These are phyloP conservation scores for Russula sp. DNA, from an alignment of 768 basidiomycete species.

Conservation along the genomic window DNA sequence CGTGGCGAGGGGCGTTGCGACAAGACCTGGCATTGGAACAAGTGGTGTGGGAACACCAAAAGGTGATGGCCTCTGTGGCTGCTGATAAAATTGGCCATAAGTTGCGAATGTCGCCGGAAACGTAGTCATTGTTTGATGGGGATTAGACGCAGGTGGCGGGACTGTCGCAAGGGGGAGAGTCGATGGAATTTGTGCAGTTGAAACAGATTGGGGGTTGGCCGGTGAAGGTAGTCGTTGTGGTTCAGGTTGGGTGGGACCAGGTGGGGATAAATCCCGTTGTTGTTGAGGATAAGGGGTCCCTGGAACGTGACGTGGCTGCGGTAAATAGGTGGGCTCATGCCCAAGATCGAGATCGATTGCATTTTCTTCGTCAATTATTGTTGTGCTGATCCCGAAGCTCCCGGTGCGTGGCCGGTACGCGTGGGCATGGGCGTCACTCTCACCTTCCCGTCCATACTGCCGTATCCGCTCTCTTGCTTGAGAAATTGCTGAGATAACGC, in stretches of 20 bases:
- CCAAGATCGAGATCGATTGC: conserved; percentile 8
- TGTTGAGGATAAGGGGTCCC: conserved; percentile 10
- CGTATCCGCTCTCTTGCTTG: conserved; percentile 11
- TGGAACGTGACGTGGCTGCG: conserved; percentile 17
- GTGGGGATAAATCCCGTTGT: neutral
- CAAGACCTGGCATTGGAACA: neutral
- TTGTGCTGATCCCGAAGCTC: conserved; percentile 15
- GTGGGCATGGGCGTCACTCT: neutral
- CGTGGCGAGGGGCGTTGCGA: conserved; percentile 11
- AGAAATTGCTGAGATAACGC: conserved; percentile 2
- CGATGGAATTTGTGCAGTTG: neutral
- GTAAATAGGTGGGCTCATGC: conserved; percentile 1
- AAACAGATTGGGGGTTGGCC: neutral
- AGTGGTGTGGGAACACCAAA: conserved; percentile 10
- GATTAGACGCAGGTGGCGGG: neutral
- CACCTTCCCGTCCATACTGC: neutral
- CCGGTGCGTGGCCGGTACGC: neutral
- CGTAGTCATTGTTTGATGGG: neutral
- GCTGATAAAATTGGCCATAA: conserved; percentile 4
- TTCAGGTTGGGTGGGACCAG: conserved; percentile 1
- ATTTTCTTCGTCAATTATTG: neutral
- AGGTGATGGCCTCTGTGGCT: conserved; percentile 2
- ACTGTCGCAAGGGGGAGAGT: neutral
- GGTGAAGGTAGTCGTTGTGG: conserved; percentile 5
- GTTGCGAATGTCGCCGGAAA: neutral